Evolutionary conservation across 495 filamentous ascomycete genomes (phyloP), one percentile per base, ranked within the genome.

Genomic region (Trichoderma asperelloides): DNA sequence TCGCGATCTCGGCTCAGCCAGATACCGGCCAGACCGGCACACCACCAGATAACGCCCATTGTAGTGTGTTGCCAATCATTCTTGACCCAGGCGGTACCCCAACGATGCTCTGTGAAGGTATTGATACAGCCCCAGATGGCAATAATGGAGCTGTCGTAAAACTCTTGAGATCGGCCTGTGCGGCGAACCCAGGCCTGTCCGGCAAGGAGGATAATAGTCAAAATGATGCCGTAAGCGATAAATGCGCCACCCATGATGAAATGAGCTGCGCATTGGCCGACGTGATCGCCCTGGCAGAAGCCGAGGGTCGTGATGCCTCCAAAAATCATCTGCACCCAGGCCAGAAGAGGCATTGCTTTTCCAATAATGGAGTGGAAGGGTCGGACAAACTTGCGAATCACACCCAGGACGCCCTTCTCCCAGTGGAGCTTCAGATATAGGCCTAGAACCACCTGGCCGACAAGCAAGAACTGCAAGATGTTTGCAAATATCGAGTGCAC

Each of bases 211-310:
- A 98, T 78, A 57, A 97, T 89, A 2, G 91, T 93, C 69, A 98
- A 82, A 63, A 94, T 73, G 63, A 97, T 90, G 21, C 91, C 95
- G 73, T 98, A 98, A 60, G 84, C 95, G 69, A 98, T 96, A 76
- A 98, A 98, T 2, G 94, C 93, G 68, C 89, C 90, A 23, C 95
- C 95, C 96, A 98, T 98, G 74, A 98, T 98, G 74, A 98, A 98
- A 76, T 98, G 95, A 39, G 95, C 96, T 33, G 91, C 78, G 78
- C 95, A 98, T 78, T 98, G 96, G 7, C 94, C 93, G 21, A 92
- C 72, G 74, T 98, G 95, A 64, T 98, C 95, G 28, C 81, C 93
- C 65, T 89, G 88, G 75, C 95, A 98, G 79, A 96, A 98, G n/a
- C 95, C 95, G 67, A 97, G 78, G 51, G 91, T 84, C 1, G 93